Evolutionary conservation across 1,139 yeast species (phyloP), one percentile per base, ranked within the genome.

Genomic region (Kluyveromyces sp.): DNA sequence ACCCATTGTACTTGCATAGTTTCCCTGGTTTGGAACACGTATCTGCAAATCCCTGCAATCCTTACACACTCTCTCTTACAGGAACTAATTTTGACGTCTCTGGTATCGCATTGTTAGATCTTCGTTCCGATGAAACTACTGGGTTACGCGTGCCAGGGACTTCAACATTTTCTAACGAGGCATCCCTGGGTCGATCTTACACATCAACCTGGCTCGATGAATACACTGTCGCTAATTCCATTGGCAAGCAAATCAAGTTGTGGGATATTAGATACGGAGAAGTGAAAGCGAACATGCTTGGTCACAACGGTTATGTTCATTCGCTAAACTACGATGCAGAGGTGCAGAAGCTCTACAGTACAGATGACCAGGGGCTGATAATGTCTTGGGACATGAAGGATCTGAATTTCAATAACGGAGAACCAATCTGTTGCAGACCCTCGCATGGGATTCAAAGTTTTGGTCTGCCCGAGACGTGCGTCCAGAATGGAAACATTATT

Each of bases 251-350:
- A 3, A 51, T 56, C 9, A 53, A 55, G 32, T 36, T 57, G 7
- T 57, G 61, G 61, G 60, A 57, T 45, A 53, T 56, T 22, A 48
- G 58, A 36, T 47, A 49, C 11, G 41, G 49, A 4, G 53, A 52
- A 6, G 44, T 46, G 32, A 43, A 50, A 33, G 51, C 53, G 30
- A 49, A 49, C 16, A 43, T 57, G 13, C 16, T 42, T 12, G 57
- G 60, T 3, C 50, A 52, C 39, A 49, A 49, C 38, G 59, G 59
- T 13, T 49, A 50, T 33, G 45, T 57, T 9, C 49, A 51, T 34
- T 41, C 52, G 2, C 29, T 57, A 13, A 43, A 38, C 11, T 55
- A 46, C 36, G 47, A 52, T 33, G 20, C 30, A n/a, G 48, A 42
- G 3, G 33, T 50, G 4, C 46, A 50, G 31, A 45, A 49, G 1